Conservation (phyloP, 306 rosid genomes). For the Castanopsis chinensis region DNA sequence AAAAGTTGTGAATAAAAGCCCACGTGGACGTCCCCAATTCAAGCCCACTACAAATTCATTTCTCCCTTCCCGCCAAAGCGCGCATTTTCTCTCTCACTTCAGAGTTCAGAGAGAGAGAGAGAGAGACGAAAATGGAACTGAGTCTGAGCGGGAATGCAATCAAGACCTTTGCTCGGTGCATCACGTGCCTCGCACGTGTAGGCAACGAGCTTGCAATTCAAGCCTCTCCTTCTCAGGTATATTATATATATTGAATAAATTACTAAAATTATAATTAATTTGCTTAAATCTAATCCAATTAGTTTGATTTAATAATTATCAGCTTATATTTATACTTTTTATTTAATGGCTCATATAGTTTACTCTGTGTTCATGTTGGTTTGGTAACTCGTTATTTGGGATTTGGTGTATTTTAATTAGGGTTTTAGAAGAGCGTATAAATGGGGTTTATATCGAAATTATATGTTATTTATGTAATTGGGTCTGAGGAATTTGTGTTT, state of each 20-base stretch:
- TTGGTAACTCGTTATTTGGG: background rate
- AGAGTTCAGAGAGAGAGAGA: background rate
- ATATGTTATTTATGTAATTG: no score
- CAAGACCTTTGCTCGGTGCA: conserved; percentile 77
- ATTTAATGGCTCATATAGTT: background rate
- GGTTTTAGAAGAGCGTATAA: conserved; percentile 7
- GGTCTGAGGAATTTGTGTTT: background rate
- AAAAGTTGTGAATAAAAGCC: no score
- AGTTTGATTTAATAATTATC: background rate
- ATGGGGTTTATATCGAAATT: background rate
- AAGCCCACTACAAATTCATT: background rate
- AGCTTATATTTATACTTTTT: no score
- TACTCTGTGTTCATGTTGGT: background rate
- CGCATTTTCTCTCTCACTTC: background rate
- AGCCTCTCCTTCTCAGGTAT: conserved; percentile 83
- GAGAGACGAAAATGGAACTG: conserved; percentile 51
- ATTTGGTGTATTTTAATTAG: background rate
- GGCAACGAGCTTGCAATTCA: conserved; percentile 86
- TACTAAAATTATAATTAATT: background rate
- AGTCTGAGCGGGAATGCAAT: conserved; percentile 69
- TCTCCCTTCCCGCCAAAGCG: conserved; percentile 14
- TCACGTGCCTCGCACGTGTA: conserved; percentile 86
- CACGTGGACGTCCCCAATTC: background rate
- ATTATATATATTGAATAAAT: background rate
- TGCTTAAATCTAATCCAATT: no score